phyloP scores from a whole-genome alignment of 768 basidiomycete species.

The Leccinum longicurvipes region DNA sequence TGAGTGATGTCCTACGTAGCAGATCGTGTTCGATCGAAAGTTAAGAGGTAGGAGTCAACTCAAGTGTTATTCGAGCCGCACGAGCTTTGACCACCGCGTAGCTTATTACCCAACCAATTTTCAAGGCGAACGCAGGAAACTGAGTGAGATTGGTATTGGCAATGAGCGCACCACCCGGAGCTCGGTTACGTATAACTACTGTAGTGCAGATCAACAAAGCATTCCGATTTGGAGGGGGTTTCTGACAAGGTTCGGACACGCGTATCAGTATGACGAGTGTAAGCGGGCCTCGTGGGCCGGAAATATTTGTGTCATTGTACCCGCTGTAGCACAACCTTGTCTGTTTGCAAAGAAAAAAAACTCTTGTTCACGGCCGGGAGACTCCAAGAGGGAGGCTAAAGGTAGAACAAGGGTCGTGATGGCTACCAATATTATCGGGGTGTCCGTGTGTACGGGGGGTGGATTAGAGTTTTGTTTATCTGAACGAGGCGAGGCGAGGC shows the following conservation, averaged over 20 bases:
- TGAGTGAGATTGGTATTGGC: constrained; percentile 3
- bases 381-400: constrained; percentile 14
- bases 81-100: not conserved
- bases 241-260: constrained; percentile 23
- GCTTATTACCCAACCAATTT: not conserved
- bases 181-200: constrained; percentile 1
- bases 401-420: constrained; percentile 33
- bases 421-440: constrained; percentile 19
- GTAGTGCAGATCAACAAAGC: constrained; percentile 19
- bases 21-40: constrained; percentile 4
- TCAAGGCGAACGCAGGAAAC: not conserved
- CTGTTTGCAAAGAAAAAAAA: constrained; percentile 6
- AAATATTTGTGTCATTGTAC: constrained; percentile 17
- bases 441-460: constrained; percentile 7
- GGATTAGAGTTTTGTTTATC: constrained; percentile 20
- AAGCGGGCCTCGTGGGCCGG: constrained; percentile 19
- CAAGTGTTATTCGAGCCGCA: not conserved
- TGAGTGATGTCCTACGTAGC: not conserved
- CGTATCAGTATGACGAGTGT: constrained; percentile 12
- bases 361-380: not conserved
- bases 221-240: constrained; percentile 17
- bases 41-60: not conserved
- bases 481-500: constrained; percentile 12
- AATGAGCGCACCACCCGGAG: constrained; percentile 3
- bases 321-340: constrained; percentile 13